Evolutionary conservation across 2,329 filamentous ascomycete genomes (phyloP), one percentile per base, ranked within the genome.

Genomic region (Penicillium oxalicum): DNA sequence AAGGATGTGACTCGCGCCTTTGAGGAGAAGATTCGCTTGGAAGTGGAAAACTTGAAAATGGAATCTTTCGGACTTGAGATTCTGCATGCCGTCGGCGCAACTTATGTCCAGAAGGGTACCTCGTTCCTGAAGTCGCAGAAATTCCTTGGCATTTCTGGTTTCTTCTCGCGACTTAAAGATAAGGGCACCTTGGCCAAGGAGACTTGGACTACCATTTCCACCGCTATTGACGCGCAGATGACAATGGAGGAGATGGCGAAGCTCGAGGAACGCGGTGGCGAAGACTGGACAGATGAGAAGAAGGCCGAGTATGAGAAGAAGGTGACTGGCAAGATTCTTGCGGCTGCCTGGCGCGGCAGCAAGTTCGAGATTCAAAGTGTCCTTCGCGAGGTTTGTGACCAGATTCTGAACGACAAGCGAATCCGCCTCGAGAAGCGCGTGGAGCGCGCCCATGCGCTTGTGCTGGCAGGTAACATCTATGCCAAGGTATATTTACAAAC

Each of bases 201-300:
- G 65, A 97, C 93, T 1, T 98, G 93, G 93, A 91, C 88, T 65
- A 98, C 93, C 28, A 96, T 98, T 66, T 90, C 84, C 55, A 94
- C 88, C 44, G 93, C 93, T 35, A 95, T 98, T 57, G 91, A 96
- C 65, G 93, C 93, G 26, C 93, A 98, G 74, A 86, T 95, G 76
- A 95, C 91, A 51, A 95, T 98, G 83, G 91, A 98, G 75, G 91
- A 96, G 70, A 97, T 98, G 93, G 91, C 90, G 47, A 90, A 91
- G 69, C 78, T 91, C 71, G 93, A 98, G 74, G 88, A 96, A 75
- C 84, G 85, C 63, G 93, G 91, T 45, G 93, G 93, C 43, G 93
- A 96, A 48, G 90, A 95, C 53, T 98, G 93, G 93, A 97, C 93
- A 0, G 93, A 98, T 54, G 93, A 97, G 82, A 91, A 87, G 77